phyloP scores from a whole-genome alignment of 108 stramenopile genomes.

The Cyclotella choctawhatcheeana region DNA sequence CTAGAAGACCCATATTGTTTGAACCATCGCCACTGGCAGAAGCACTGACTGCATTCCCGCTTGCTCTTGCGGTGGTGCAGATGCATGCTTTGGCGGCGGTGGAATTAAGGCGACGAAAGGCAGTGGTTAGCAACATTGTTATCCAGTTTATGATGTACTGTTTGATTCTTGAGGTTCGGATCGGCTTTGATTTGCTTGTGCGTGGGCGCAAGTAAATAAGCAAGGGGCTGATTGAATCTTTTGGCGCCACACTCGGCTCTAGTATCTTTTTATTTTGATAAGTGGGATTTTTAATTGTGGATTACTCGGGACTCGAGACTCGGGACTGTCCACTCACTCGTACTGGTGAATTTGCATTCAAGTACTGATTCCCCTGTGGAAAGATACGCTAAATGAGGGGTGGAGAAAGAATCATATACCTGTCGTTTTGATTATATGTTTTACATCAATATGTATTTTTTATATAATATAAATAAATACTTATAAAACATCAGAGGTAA shows the following conservation, averaged over 20 bases:
- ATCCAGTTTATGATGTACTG: too few species aligned
- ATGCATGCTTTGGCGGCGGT: not conserved
- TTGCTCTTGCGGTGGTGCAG: not conserved
- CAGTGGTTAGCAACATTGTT: slow-evolving; percentile 2
- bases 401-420: too few species aligned
- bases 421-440: too few species aligned
- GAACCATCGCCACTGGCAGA: not conserved
- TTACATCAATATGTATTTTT: too few species aligned
- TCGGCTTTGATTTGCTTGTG: not conserved
- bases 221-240: not conserved
- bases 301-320: not conserved
- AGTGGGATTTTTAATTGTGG: not conserved
- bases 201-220: too few species aligned
- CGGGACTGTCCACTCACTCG: not conserved
- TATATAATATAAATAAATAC: too few species aligned
- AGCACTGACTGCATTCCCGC: too few species aligned
- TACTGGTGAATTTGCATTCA: not conserved
- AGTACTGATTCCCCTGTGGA: not conserved
- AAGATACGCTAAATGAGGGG: not conserved
- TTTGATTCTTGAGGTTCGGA: not conserved
- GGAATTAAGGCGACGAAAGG: slow-evolving; percentile 7
- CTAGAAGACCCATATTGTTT: not conserved
- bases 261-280: not conserved
- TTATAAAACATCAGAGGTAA: too few species aligned
- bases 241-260: not conserved